Conservation (phyloP, 257 asterid species). For the Salvia splendens region DNA sequence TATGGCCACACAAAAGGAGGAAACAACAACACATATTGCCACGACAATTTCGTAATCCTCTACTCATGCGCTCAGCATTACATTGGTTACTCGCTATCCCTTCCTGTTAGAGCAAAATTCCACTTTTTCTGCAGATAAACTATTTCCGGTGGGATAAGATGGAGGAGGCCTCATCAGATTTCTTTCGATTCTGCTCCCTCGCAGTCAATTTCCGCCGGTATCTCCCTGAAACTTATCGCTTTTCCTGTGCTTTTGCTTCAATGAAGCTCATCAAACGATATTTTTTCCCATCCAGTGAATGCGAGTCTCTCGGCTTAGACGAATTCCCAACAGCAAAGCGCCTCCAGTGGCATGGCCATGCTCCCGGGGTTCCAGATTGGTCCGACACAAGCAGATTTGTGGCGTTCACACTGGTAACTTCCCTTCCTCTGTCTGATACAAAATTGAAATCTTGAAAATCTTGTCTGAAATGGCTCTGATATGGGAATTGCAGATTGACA, state of each 20-base stretch:
- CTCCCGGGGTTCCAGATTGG: conserved; percentile 89
- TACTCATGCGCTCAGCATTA: conserved; percentile 15
- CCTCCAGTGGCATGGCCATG: conserved; percentile 93
- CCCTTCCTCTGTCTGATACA: background rate
- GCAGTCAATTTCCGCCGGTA: conserved; percentile 75
- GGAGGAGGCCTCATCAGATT: conserved; percentile 75
- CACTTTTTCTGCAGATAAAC: conserved; percentile 64
- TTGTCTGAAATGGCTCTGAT: background rate
- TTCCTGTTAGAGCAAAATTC: conserved; percentile 18
- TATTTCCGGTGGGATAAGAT: conserved; percentile 95
- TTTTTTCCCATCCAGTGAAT: conserved; percentile 52
- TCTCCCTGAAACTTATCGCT: conserved; percentile 16
- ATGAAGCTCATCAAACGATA: conserved; percentile 13
- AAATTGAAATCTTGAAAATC: background rate
- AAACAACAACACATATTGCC: conserved; percentile 97
- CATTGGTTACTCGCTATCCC: conserved; percentile 12
- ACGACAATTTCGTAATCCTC: conserved; percentile 71
- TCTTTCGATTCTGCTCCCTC: conserved; percentile 81
- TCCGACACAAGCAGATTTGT: conserved; percentile 82
- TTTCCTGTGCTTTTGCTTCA: conserved; percentile 23
- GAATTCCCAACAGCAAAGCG: conserved; percentile 93
- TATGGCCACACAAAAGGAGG: conserved; percentile 99
- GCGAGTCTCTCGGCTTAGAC: conserved; percentile 84
- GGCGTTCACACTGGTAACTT: conserved; percentile 77
- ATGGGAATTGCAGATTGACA: conserved; percentile 53